Evolutionary conservation across 306 rosid species (phyloP).

Genomic region (Trifolium repens): DNA sequence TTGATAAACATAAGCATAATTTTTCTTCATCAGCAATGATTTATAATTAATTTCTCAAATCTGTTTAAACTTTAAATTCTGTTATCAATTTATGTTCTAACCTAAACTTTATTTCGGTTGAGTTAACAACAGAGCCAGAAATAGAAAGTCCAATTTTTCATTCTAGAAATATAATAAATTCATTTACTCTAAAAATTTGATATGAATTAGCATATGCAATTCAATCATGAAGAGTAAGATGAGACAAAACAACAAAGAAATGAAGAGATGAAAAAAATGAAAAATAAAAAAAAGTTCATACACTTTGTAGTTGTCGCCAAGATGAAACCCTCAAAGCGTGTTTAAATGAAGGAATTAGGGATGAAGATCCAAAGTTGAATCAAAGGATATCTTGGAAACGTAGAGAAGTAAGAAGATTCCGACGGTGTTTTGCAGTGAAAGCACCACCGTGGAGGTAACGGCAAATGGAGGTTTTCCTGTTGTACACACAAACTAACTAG

Average conservation of each 20-base stretch:
- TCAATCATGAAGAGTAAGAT: not conserved
- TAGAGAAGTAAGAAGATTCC: not conserved
- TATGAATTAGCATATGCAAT: not conserved
- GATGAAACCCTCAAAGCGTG: not conserved
- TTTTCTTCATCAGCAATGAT: no score
- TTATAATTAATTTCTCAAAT: not conserved
- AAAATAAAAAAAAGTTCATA: not conserved
- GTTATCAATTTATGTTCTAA: not conserved
- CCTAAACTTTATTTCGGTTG: not conserved
- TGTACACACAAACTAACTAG: not conserved
- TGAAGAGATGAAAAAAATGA: not conserved
- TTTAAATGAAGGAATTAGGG: not conserved
- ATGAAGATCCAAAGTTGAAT: not conserved
- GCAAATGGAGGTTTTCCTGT: not conserved
- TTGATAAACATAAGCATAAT: slow-evolving; percentile 1
- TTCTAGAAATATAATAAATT: not conserved
- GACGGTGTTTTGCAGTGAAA: not conserved
- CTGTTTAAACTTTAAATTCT: not conserved
- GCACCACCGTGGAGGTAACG: not conserved
- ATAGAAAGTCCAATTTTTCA: slow-evolving; percentile 5
- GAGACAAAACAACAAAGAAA: not conserved
- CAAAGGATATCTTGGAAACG: slow-evolving; percentile 10
- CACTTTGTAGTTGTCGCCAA: slow-evolving; percentile 11
- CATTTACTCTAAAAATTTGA: no score
- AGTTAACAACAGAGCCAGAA: slow-evolving; percentile 12